A percentile compares a stretch with the other conserved stretches of the same genome.
phyloP scores from a whole-genome alignment of 805 yeast species.

The Ogataea chonburiensis region DNA sequence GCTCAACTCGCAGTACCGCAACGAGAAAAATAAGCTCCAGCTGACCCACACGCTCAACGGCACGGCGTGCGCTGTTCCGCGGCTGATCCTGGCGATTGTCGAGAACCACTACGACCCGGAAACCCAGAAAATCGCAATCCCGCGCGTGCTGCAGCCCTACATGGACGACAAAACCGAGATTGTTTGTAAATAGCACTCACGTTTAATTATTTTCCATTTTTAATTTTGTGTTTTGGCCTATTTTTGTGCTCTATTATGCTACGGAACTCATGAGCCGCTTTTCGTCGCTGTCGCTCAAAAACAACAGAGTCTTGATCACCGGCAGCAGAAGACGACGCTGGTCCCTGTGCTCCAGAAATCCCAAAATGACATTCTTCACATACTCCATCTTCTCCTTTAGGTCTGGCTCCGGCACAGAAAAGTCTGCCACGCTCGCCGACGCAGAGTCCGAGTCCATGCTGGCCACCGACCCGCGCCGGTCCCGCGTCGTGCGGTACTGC shows the following conservation, averaged over 20 bases:
- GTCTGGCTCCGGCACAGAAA: conserved; percentile 23
- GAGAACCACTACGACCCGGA: conserved; percentile 76
- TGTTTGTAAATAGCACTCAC: conserved; percentile 19
- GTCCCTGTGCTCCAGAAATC: conserved; percentile 90
- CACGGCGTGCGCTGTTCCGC: conserved; percentile 93
- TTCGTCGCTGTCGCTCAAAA: conserved; percentile 70
- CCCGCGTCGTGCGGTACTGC: conserved; percentile 46
- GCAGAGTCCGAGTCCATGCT: conserved; percentile 21
- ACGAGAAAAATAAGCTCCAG: conserved; percentile 33
- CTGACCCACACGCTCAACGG: conserved; percentile 88
- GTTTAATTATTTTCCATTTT: neutral
- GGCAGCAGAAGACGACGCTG: conserved; percentile 84
- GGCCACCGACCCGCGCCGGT: conserved; percentile 21
- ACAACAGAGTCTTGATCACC: conserved; percentile 73
- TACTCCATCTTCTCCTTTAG: conserved; percentile 62
- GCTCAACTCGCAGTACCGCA: conserved; percentile 60
- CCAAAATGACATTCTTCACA: conserved; percentile 84
- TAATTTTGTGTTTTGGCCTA: neutral
- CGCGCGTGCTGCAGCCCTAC: conserved; percentile 62
- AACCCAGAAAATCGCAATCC: conserved; percentile 56
- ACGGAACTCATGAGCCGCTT: conserved; percentile 62
- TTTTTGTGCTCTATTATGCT: conserved; percentile 9
- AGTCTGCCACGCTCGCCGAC: conserved; percentile 19
- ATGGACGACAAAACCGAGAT: conserved; percentile 60
- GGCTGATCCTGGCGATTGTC: conserved; percentile 84